Conservation (phyloP, 345 rosid species). For the Pistacia vera region DNA sequence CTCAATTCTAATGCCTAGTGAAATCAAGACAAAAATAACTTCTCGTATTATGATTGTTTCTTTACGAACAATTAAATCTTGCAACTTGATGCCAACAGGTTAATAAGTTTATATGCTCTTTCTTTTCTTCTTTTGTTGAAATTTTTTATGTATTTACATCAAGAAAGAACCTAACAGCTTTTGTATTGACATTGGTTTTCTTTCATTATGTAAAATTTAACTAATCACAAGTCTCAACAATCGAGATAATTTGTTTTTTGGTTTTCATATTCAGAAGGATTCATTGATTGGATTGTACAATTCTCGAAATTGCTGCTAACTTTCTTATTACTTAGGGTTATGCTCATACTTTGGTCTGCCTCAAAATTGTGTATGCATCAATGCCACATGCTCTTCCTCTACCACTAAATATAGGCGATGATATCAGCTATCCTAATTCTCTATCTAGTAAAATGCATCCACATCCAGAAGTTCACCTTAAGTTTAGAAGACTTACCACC, state of each 20-base stretch:
- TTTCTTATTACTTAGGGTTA: neutral
- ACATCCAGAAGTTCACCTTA: neutral
- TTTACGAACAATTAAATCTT: neutral
- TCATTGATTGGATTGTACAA: neutral
- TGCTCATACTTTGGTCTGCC: neutral
- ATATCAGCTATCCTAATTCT: neutral
- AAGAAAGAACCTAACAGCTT: neutral
- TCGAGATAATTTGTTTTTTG: neutral
- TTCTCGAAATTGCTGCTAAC: neutral
- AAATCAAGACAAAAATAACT: neutral
- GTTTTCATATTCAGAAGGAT: neutral
- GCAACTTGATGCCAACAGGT: neutral
- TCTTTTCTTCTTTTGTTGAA: neutral
- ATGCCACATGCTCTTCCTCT: neutral
- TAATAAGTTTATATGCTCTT: neutral
- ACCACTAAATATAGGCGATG: neutral
- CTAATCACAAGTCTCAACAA: neutral
- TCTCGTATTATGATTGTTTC: neutral
- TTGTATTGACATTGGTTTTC: neutral
- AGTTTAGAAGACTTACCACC: slow-evolving; percentile 55
- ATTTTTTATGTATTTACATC: neutral
- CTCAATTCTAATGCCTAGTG: neutral
- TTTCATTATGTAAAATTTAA: neutral
- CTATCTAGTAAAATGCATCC: neutral
- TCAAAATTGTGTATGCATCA: neutral